These are phyloP conservation scores for Pistacia atlantica DNA, from an alignment of 345 rosid species.

Conservation along the genomic window DNA sequence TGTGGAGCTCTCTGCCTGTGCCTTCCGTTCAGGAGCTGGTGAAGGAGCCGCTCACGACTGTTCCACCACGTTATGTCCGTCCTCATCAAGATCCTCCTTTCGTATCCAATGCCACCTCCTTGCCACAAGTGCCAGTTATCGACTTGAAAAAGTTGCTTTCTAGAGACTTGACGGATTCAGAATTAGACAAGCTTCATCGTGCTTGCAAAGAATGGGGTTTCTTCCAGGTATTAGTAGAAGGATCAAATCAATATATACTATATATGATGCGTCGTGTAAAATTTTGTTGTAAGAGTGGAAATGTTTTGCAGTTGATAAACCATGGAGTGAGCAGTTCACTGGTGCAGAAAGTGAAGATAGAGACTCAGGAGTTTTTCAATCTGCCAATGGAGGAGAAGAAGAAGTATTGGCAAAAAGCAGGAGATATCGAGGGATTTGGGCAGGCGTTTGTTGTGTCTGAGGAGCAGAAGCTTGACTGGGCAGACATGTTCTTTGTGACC, in stretches of 20 bases:
- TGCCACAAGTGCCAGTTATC: slow-evolving; percentile 16
- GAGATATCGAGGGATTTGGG: not conserved
- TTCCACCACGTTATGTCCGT: slow-evolving; percentile 14
- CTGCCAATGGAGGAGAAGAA: slow-evolving; percentile 21
- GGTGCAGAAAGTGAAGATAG: slow-evolving; percentile 20
- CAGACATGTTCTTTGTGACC: too few species aligned
- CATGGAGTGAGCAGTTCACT: slow-evolving; percentile 13
- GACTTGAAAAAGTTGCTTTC: slow-evolving; percentile 5
- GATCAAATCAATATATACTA: too few species aligned
- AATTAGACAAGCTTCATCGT: slow-evolving; percentile 18
- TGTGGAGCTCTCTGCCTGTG: not conserved
- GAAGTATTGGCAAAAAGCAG: slow-evolving; percentile 21
- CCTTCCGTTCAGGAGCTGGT: slow-evolving; percentile 20
- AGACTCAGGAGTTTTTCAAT: slow-evolving; percentile 16
- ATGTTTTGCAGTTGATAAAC: slow-evolving; percentile 29
- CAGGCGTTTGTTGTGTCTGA: too few species aligned
- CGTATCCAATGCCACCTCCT: not conserved
- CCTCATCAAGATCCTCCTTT: slow-evolving; percentile 13
- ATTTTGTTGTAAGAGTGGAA: too few species aligned
- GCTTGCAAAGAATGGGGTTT: slow-evolving; percentile 33
- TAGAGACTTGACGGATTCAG: slow-evolving; percentile 7
- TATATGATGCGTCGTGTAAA: too few species aligned
- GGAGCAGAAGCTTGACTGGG: too few species aligned
- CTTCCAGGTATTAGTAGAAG: slow-evolving; percentile 15
- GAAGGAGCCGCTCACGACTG: not conserved